These are phyloP conservation scores for Metschnikowia bowlesiae DNA, from an alignment of 805 yeast genomes.

Conservation along the genomic window DNA sequence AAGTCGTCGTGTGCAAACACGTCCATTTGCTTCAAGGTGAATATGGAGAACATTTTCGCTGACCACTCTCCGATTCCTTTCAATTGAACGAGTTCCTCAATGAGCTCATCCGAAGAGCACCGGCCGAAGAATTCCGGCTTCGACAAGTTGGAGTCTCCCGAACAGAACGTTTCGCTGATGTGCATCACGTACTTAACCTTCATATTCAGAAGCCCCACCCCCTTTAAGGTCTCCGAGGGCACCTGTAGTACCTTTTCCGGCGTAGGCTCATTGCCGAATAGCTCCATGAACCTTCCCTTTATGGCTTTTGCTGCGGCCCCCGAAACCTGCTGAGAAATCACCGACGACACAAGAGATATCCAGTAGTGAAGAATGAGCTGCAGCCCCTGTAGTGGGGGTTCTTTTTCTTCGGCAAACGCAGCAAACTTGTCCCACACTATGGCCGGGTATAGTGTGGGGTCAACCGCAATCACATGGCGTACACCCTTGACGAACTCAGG, in stretches of 20 bases:
- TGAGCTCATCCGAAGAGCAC: constrained; percentile 42
- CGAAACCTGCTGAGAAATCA: constrained; percentile 71
- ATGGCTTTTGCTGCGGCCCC: constrained; percentile 79
- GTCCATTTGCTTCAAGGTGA: constrained; percentile 62
- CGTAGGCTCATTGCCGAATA: constrained; percentile 42
- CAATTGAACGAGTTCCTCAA: constrained; percentile 45
- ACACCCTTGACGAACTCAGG: constrained; percentile 33
- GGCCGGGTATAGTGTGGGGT: constrained; percentile 33
- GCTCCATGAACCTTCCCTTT: constrained; percentile 38
- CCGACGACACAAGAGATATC: constrained; percentile 35
- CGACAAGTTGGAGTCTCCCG: constrained; percentile 30
- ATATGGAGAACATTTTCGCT: constrained; percentile 79
- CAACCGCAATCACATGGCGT: constrained; percentile 25
- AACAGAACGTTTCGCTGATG: constrained; percentile 49
- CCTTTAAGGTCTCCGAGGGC: constrained; percentile 47
- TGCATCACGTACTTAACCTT: constrained; percentile 62
- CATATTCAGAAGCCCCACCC: constrained; percentile 63
- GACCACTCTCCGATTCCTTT: constrained; percentile 86
- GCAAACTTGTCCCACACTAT: constrained; percentile 27
- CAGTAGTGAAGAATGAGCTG: constrained; percentile 30
- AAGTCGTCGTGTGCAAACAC: constrained; percentile 76
- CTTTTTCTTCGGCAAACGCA: constrained; percentile 14
- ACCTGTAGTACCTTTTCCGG: constrained; percentile 44
- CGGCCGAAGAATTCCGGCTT: constrained; percentile 33
- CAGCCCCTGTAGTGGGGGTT: background rate